Percentiles rank a stretch among this genome's conserved stretches.
phyloP scores from a whole-genome alignment of 208 protist genomes.

The Trypanosoma boissoni region DNA sequence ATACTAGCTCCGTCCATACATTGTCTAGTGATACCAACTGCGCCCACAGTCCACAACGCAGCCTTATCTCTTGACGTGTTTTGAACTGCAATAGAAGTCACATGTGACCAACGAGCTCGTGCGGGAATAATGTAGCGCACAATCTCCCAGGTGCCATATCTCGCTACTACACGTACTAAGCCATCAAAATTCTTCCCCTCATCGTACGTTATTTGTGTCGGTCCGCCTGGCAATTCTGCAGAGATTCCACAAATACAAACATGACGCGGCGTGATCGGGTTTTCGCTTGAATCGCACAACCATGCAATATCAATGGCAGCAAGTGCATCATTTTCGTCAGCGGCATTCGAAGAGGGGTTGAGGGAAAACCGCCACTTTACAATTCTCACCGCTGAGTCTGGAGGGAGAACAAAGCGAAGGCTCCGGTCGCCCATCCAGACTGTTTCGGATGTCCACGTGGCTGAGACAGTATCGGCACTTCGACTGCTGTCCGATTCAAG shows the following conservation, averaged over 20 bases:
- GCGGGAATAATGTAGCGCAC: constrained; percentile 20
- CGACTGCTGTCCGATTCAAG: background rate
- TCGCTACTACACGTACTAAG: background rate
- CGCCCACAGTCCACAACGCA: constrained; percentile 38
- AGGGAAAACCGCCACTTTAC: constrained; percentile 36
- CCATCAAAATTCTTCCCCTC: background rate
- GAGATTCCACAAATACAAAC: constrained; percentile 15
- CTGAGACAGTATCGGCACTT: background rate
- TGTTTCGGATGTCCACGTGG: constrained; percentile 16
- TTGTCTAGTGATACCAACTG: constrained; percentile 20
- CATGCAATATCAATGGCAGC: constrained; percentile 27
- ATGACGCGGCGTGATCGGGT: background rate
- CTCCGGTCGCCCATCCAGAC: constrained; percentile 69
- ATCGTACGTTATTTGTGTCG: background rate
- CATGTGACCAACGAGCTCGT: constrained; percentile 2
- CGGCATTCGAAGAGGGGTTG: background rate
- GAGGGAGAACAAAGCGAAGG: constrained; percentile 35
- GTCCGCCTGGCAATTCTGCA: constrained; percentile 6
- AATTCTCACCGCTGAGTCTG: constrained; percentile 32
- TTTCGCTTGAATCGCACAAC: background rate
- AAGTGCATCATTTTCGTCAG: background rate
- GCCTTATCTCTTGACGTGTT: constrained; percentile 23
- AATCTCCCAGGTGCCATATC: constrained; percentile 21
- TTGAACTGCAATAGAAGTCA: constrained; percentile 24
- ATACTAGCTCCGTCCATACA: constrained; percentile 19